These are phyloP conservation scores for Ophiocytium majus DNA, from an alignment of 352 stramenopile species.

Conservation along the genomic window DNA sequence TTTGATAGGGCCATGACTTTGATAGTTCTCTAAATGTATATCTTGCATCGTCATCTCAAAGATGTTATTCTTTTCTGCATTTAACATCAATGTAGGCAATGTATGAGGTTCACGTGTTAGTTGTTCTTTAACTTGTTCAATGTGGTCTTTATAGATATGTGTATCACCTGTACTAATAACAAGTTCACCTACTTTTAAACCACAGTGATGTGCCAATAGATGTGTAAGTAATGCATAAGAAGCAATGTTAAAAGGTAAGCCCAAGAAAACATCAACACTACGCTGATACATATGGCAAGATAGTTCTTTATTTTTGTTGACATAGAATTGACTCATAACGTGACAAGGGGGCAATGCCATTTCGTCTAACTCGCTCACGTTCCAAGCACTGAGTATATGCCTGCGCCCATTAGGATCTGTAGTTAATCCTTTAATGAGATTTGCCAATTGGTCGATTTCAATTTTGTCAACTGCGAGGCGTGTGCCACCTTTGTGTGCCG, in stretches of 20 bases:
- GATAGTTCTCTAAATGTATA: not conserved
- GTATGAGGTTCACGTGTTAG: conserved; percentile 73
- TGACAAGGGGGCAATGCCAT: conserved; percentile 99
- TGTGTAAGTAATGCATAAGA: conserved; percentile 95
- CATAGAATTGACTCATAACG: conserved; percentile 95
- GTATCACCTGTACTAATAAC: conserved; percentile 96
- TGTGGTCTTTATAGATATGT: conserved; percentile 97
- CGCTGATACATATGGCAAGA: conserved; percentile 96
- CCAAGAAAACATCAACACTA: conserved; percentile 97
- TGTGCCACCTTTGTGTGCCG: too few species aligned
- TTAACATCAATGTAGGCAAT: not conserved
- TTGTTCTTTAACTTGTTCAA: conserved; percentile 93
- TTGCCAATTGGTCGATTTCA: not conserved
- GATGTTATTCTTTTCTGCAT: not conserved
- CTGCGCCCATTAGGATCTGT: conserved; percentile 76
- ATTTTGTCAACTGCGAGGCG: too few species aligned
- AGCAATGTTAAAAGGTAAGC: conserved; percentile 99
- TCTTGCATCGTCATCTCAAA: not conserved
- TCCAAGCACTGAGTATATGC: conserved; percentile 97
- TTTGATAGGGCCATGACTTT: not conserved
- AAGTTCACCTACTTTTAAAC: conserved; percentile 88
- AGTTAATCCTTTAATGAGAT: not conserved
- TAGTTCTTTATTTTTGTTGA: conserved; percentile 71
- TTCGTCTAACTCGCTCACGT: conserved; percentile 84
- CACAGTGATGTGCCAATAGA: conserved; percentile 86